A percentile compares a stretch with the other conserved stretches of the same genome.
Conservation (phyloP, 2,329 filamentous ascomycete genomes). For the Apiospora aurea region DNA sequence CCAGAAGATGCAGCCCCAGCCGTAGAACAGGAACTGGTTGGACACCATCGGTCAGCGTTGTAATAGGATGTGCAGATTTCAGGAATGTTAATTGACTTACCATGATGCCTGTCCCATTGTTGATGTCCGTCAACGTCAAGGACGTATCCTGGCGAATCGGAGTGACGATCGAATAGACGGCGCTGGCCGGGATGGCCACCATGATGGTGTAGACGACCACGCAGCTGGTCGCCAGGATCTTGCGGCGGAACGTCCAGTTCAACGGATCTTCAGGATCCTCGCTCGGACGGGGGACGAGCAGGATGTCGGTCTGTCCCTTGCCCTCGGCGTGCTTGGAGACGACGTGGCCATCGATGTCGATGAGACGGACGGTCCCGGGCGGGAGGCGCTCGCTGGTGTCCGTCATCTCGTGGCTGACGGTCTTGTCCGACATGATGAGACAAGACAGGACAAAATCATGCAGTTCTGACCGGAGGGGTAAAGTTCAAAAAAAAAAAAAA, state of each 20-base stretch:
- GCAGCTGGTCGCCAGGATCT: constrained; percentile 39
- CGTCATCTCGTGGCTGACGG: background rate
- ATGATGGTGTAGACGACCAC: constrained; percentile 36
- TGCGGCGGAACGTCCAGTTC: constrained; percentile 46
- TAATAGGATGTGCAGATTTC: too few species aligned
- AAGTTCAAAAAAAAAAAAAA: background rate
- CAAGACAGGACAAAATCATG: background rate
- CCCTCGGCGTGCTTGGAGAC: constrained; percentile 12
- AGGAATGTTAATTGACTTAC: background rate
- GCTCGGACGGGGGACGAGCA: constrained; percentile 45
- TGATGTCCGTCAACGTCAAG: constrained; percentile 44
- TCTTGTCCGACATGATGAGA: background rate
- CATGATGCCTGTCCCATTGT: constrained; percentile 50
- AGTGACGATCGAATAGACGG: constrained; percentile 48
- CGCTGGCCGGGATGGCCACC: constrained; percentile 40
- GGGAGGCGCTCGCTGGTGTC: constrained; percentile 25
- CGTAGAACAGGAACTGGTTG: constrained; percentile 42
- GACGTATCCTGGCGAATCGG: constrained; percentile 44
- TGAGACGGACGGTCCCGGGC: constrained; percentile 52
- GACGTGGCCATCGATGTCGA: constrained; percentile 43
- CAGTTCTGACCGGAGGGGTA: too few species aligned
- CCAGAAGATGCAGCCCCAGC: constrained; percentile 45
- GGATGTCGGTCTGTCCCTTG: constrained; percentile 45
- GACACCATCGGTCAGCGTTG: background rate
- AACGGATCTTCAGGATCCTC: constrained; percentile 48